Base-by-base conservation (phyloP, 106 monocot species). In the Posidonia australis region DNA sequence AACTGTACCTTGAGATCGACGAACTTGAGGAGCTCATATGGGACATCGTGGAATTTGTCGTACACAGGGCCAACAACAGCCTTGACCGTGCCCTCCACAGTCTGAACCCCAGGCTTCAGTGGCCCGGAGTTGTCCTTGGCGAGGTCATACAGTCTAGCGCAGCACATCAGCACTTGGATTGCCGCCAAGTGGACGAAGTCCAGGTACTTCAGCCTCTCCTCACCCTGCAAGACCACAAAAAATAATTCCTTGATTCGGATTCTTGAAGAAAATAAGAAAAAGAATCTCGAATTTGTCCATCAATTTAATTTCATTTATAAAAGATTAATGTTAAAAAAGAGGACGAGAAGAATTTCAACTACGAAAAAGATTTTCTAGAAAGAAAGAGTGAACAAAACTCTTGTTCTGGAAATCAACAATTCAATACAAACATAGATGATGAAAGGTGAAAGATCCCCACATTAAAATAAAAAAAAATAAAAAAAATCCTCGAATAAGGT, bases 91-190 rank as follows among this genome's bases (percentile, higher is more conserved):
- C 75, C 62, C 25, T 75, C 75, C 6, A 75, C 75, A 26, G 46
- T 52, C 53, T 75, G 68, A 46, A 75, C 75, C 1, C 75, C 75
- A 5, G 63, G 75, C 52, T 54, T 61, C 26, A 75, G 62, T 6
- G 75, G 68, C 29, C 75, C 75, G 20, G 75, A 61, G 75, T 67
- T 75, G 16, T 75, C 75, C 23, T 75, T 75, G 21, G 68, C 75
- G 29, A 62, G 60, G 18, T 68, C 75, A 53, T 75, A 75, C 19
- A 75, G 43, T 17, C 46, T 68, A 5, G 52, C 3, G 20, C 62
- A 62, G 68, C 54, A 68, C 1, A 55, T 0, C 21, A 75, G 22
- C 3, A 62, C 60, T 5, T 68, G 67, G 24, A 75, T 62, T 30
- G 68, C 45, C 27, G 68, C 67, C 21, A 75, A 23, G 16, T 54